Conservation (phyloP, 768 basidiomycete genomes). For the Austroboletus festivus region DNA sequence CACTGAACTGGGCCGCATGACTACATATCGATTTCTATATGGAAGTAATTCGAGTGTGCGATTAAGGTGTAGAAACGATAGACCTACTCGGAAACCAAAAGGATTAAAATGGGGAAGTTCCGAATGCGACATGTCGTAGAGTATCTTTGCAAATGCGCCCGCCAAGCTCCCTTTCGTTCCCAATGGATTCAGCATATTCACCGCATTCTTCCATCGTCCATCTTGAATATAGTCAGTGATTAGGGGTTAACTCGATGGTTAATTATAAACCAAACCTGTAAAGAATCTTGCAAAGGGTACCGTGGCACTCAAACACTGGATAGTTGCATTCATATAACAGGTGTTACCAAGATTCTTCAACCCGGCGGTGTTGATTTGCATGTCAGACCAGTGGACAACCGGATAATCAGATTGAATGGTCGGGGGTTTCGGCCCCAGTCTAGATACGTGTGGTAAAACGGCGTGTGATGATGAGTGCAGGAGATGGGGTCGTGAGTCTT, state of each 20-base stretch:
- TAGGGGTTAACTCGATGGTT: neutral
- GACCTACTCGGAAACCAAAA: conserved; percentile 76
- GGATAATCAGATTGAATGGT: conserved; percentile 75
- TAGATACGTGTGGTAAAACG: conserved; percentile 15
- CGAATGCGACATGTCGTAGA: conserved; percentile 86
- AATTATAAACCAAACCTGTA: conserved; percentile 50
- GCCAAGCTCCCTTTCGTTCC: conserved; percentile 86
- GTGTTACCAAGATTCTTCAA: conserved; percentile 96
- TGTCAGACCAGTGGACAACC: conserved; percentile 80
- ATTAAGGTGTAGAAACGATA: conserved; percentile 19
- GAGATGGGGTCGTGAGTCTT: conserved; percentile 66
- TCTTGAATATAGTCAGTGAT: conserved; percentile 42
- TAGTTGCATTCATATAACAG: conserved; percentile 98
- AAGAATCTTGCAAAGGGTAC: conserved; percentile 93
- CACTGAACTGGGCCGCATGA: conserved; percentile 71
- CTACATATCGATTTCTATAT: conserved; percentile 55
- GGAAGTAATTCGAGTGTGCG: conserved; percentile 17
- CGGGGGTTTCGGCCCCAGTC: conserved; percentile 53
- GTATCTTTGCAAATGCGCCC: conserved; percentile 74
- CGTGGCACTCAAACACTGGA: conserved; percentile 95
- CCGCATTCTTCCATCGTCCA: conserved; percentile 74
- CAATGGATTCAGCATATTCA: conserved; percentile 82
- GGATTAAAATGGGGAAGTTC: conserved; percentile 83
- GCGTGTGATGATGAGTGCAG: conserved; percentile 37
- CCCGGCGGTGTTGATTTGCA: conserved; percentile 75